Conservation (phyloP, 306 rosid genomes). For the Malus orientalis region DNA sequence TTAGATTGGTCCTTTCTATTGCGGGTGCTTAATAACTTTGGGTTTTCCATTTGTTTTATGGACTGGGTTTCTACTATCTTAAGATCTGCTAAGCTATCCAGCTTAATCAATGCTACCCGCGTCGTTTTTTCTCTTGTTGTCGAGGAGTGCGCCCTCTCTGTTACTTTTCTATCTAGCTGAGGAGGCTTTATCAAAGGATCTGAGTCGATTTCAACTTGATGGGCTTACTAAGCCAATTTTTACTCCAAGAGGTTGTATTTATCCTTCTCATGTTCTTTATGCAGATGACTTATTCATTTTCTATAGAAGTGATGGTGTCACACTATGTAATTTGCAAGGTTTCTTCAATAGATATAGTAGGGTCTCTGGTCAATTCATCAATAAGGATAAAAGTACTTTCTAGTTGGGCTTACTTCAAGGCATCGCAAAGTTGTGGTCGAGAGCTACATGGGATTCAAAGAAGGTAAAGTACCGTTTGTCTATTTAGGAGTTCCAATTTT, state of each 20-base stretch:
- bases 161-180: neutral
- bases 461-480: too few relatives aligned
- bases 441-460: neutral
- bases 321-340: neutral
- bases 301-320: neutral
- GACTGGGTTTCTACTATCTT: neutral
- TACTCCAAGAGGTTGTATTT: neutral
- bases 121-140: neutral
- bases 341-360: too few relatives aligned
- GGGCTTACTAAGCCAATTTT: neutral
- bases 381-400: neutral
- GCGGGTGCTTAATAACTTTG: too few relatives aligned
- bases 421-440: neutral
- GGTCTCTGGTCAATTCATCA: neutral
- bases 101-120: neutral
- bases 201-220: neutral
- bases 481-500: neutral
- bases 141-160: accelerated
- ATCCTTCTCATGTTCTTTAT: too few relatives aligned
- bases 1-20: too few relatives aligned
- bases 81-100: neutral
- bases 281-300: too few relatives aligned
- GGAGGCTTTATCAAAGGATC: neutral
- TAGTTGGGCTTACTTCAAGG: neutral
- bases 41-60: neutral